Percentiles rank a stretch among this genome's conserved stretches.
Evolutionary conservation across 2,329 filamentous ascomycete genomes (phyloP).

Genomic region (Aspergillus ochraceus): DNA sequence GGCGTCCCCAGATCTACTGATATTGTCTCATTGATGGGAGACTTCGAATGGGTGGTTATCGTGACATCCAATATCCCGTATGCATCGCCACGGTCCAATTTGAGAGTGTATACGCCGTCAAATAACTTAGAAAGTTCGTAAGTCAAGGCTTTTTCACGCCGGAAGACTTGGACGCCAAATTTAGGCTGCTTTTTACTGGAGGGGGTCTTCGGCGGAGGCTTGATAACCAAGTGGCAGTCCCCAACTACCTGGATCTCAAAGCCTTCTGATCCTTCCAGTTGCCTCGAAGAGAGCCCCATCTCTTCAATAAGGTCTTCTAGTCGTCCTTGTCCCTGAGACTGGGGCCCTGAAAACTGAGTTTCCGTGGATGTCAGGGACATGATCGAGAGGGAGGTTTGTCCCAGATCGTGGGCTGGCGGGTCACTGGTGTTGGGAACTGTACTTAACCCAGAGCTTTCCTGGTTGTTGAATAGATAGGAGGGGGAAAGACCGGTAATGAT

Average conservation of each 20-base stretch:
- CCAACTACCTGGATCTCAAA: conserved; percentile 58
- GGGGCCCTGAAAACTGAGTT: conserved; percentile 15
- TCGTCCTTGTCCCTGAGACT: conserved; percentile 20
- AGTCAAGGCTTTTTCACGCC: conserved; percentile 41
- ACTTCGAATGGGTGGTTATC: conserved; percentile 41
- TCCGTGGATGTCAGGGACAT: conserved; percentile 21
- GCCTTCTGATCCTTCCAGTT: conserved; percentile 33
- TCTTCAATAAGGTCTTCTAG: conserved; percentile 27
- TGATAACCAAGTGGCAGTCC: conserved; percentile 54
- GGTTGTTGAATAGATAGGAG: conserved; percentile 23
- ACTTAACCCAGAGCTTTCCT: conserved; percentile 12
- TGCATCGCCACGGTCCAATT: conserved; percentile 51
- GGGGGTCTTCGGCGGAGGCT: conserved; percentile 46
- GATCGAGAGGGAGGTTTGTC: conserved; percentile 27
- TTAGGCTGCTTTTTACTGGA: conserved; percentile 46
- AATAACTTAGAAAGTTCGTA: conserved; percentile 53
- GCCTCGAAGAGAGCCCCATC: conserved; percentile 21
- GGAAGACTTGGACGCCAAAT: conserved; percentile 51
- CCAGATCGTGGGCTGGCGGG: conserved; percentile 17
- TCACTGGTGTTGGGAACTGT: conserved; percentile 22
- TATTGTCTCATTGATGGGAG: conserved; percentile 35
- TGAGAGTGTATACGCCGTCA: conserved; percentile 55
- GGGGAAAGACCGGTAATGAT: conserved; percentile 28
- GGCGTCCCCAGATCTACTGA: conserved; percentile 47
- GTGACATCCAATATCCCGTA: conserved; percentile 52